These are phyloP conservation scores for Begonia masoniana DNA, from an alignment of 306 rosid genomes.

Conservation along the genomic window DNA sequence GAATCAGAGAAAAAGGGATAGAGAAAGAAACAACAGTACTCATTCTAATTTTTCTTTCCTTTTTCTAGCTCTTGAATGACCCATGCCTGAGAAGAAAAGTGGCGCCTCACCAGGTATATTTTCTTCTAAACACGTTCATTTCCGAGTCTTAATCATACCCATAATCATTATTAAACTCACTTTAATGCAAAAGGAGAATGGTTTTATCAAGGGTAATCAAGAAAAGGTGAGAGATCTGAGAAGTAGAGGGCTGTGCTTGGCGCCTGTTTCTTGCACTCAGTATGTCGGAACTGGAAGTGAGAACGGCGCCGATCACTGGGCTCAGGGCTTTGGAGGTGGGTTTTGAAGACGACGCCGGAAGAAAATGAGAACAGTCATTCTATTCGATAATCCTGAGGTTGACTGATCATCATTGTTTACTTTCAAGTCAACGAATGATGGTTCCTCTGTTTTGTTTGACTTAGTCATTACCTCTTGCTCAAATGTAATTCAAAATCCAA, in stretches of 20 bases:
- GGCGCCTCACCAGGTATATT: slow-evolving; percentile 14
- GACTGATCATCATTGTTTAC: slow-evolving; percentile 78
- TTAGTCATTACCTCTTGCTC: no score
- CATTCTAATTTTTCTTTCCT: slow-evolving; percentile 1
- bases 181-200: not conserved
- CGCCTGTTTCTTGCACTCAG: slow-evolving; percentile 68
- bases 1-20: slow-evolving; percentile 5
- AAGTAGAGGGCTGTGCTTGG: slow-evolving; percentile 81
- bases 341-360: slow-evolving; percentile 6
- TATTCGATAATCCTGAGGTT: slow-evolving; percentile 26
- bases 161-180: not conserved
- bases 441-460: no score
- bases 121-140: not conserved
- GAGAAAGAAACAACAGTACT: slow-evolving; percentile 1
- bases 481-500: no score
- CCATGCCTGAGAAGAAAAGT: slow-evolving; percentile 24
- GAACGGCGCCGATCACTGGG: slow-evolving; percentile 79
- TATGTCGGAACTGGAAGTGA: slow-evolving; percentile 58
- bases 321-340: slow-evolving; percentile 48
- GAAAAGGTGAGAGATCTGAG: slow-evolving; percentile 37
- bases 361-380: slow-evolving; percentile 47
- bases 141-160: not conserved
- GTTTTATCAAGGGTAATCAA: not conserved
- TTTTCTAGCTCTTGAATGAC: slow-evolving; percentile 23
- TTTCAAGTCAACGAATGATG: slow-evolving; percentile 1